These are phyloP conservation scores for Trichoderma reesei DNA, from an alignment of 495 filamentous ascomycete genomes.

Conservation along the genomic window DNA sequence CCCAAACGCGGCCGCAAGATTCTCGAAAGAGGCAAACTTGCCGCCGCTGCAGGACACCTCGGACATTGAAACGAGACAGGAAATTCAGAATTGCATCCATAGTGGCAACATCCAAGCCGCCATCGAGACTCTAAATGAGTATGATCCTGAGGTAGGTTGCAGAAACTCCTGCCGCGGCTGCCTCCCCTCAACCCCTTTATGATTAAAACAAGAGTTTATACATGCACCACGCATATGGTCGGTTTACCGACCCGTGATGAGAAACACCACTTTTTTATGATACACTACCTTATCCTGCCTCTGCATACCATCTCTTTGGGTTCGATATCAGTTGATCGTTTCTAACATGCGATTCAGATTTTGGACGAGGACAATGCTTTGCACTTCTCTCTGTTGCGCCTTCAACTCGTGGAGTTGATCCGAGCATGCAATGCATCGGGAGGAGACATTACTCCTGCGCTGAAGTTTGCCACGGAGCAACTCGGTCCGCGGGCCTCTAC, in stretches of 20 bases:
- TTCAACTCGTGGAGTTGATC: slow-evolving; percentile 92
- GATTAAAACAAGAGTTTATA: slow-evolving; percentile 81
- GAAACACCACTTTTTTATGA: slow-evolving; percentile 45
- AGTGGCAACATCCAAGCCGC: slow-evolving; percentile 75
- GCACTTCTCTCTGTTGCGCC: slow-evolving; percentile 79
- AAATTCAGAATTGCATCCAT: slow-evolving; percentile 73
- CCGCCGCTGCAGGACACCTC: slow-evolving; percentile 57
- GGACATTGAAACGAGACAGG: slow-evolving; percentile 64
- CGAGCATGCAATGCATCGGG: slow-evolving; percentile 57
- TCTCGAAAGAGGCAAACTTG: slow-evolving; percentile 88
- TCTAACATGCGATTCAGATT: slow-evolving; percentile 46
- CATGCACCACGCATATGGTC: slow-evolving; percentile 99
- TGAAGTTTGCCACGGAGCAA: slow-evolving; percentile 79
- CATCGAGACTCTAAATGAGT: slow-evolving; percentile 77
- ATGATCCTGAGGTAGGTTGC: slow-evolving; percentile 77
- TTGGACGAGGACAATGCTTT: slow-evolving; percentile 74
- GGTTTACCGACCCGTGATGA: slow-evolving; percentile 75
- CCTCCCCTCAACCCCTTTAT: slow-evolving; percentile 29
- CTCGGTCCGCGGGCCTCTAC: slow-evolving; percentile 79
- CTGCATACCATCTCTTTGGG: neutral
- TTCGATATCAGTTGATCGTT: neutral
- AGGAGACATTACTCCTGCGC: slow-evolving; percentile 68
- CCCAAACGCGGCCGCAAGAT: slow-evolving; percentile 83
- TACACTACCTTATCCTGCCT: neutral
- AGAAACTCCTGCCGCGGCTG: slow-evolving; percentile 9